phyloP scores from a whole-genome alignment of 495 filamentous ascomycete species.

The Echria macrotheca region DNA sequence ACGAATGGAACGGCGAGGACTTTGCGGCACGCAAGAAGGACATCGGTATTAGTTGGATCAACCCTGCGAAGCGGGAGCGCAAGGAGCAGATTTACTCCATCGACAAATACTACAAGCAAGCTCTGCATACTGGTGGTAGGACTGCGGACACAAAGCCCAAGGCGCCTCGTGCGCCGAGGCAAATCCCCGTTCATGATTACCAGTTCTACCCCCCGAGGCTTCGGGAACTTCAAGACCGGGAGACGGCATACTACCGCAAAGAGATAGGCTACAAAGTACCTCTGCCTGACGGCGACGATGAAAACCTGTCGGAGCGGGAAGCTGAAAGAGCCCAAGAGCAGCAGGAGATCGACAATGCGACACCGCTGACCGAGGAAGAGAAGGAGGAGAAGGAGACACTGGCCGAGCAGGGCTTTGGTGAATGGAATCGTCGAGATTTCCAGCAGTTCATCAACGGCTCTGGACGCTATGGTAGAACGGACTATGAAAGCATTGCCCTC shows the following conservation, averaged over 20 bases:
- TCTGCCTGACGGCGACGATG: conserved; percentile 76
- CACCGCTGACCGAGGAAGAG: conserved; percentile 84
- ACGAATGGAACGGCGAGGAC: conserved; percentile 97
- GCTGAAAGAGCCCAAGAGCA: conserved; percentile 86
- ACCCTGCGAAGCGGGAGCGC: conserved; percentile 95
- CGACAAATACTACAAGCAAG: conserved; percentile 96
- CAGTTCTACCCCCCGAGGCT: conserved; percentile 88
- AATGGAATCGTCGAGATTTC: conserved; percentile 97
- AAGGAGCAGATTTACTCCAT: conserved; percentile 98
- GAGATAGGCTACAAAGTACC: conserved; percentile 91
- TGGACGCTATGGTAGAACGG: conserved; percentile 81
- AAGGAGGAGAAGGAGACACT: conserved; percentile 74
- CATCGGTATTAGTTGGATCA: conserved; percentile 95
- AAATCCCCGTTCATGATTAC: conserved; percentile 87
- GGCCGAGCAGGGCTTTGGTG: conserved; percentile 77
- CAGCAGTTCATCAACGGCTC: conserved; percentile 96
- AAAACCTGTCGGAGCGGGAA: conserved; percentile 74
- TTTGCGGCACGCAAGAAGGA: conserved; percentile 92
- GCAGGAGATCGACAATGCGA: conserved; percentile 85
- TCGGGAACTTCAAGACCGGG: conserved; percentile 85
- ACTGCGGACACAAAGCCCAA: conserved; percentile 88
- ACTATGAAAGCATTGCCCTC: conserved; percentile 75
- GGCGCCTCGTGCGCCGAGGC: conserved; percentile 92
- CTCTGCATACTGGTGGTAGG: conserved; percentile 76
- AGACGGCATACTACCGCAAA: conserved; percentile 93